Conservation (phyloP, 2,329 filamentous ascomycete genomes). For the Ascochyta clinopodiicola region DNA sequence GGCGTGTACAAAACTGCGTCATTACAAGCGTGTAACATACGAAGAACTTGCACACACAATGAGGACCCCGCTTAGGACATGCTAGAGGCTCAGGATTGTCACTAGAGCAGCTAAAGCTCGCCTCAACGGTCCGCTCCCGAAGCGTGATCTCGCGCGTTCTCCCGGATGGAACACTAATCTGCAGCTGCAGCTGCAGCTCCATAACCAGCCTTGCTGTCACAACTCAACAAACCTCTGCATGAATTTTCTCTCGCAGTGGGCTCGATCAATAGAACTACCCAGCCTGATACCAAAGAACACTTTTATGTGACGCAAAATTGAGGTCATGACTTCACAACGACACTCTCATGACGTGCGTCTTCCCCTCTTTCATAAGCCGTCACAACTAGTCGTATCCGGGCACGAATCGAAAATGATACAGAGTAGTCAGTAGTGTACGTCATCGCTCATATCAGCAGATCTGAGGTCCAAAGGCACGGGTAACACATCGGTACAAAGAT, state of each 20-base stretch:
- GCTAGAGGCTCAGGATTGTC: no score
- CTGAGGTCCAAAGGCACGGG: no score
- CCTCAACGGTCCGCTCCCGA: background rate
- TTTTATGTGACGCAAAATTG: background rate
- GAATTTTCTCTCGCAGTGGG: background rate
- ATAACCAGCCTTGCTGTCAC: background rate
- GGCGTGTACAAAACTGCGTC: background rate
- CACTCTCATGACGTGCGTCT: no score
- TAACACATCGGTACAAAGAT: no score
- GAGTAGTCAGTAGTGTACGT: no score
- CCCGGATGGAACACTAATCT: conserved; percentile 4
- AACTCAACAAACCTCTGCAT: background rate
- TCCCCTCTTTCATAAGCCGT: no score
- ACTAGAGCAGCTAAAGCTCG: background rate
- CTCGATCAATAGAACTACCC: background rate
- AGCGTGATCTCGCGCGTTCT: background rate
- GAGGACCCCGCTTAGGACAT: no score
- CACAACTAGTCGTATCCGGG: no score
- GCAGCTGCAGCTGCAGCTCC: background rate
- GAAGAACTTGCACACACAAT: no score
- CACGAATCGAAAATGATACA: no score
- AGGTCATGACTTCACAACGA: no score
- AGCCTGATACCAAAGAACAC: background rate
- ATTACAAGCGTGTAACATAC: background rate
- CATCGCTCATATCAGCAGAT: no score